These are phyloP conservation scores for Penicillium argentinense DNA, from an alignment of 495 filamentous ascomycete genomes.

Conservation along the genomic window DNA sequence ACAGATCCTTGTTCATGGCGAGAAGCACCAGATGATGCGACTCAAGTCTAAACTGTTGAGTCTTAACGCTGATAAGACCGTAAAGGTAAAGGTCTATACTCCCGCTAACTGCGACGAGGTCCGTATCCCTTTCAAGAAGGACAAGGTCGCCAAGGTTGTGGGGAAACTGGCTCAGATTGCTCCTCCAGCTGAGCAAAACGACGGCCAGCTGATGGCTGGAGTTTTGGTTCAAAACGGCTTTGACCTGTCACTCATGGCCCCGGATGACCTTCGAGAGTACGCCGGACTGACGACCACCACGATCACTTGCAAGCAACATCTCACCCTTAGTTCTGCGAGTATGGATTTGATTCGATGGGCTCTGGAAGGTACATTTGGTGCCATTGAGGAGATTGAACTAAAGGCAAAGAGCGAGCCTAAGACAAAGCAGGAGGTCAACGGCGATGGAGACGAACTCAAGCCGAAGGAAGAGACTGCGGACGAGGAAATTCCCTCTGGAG, in stretches of 20 bases:
- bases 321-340: conserved; percentile 82
- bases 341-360: conserved; percentile 92
- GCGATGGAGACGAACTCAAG: conserved; percentile 38
- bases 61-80: conserved; percentile 74
- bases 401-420: conserved; percentile 40
- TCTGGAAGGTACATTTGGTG: conserved; percentile 89
- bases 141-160: conserved; percentile 94
- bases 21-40: conserved; percentile 97
- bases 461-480: conserved; percentile 47
- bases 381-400: conserved; percentile 64
- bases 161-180: conserved; percentile 84
- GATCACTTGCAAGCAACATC: conserved; percentile 84
- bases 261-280: conserved; percentile 92
- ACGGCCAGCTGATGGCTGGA: conserved; percentile 68
- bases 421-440: conserved; percentile 26
- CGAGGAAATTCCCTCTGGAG: conserved; percentile 47
- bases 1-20: conserved; percentile 92
- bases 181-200: conserved; percentile 55
- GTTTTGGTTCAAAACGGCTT: conserved; percentile 97
- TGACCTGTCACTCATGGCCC: conserved; percentile 92
- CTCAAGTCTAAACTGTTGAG: conserved; percentile 92
- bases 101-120: conserved; percentile 94
- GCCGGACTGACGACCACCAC: conserved; percentile 92
- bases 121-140: conserved; percentile 91
- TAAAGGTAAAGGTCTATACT: conserved; percentile 85